These are phyloP conservation scores for Citrus inodora DNA, from an alignment of 345 rosid species.

Conservation along the genomic window DNA sequence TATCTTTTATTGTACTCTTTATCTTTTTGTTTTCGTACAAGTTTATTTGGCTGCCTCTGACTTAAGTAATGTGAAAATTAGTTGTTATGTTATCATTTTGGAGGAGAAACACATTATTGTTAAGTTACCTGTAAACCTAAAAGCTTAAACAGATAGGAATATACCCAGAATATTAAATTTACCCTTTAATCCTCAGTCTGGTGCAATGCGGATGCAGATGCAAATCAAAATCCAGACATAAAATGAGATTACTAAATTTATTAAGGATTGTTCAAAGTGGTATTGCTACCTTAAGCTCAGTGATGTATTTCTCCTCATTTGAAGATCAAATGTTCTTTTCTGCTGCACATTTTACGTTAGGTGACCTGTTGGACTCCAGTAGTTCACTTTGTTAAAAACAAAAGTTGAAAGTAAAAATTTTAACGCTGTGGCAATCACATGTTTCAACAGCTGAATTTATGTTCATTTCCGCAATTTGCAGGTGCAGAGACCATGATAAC, in stretches of 20 bases:
- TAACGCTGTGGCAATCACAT: neutral
- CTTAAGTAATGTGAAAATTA: neutral
- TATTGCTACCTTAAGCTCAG: neutral
- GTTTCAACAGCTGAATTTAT: too few relatives aligned
- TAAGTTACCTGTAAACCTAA: neutral
- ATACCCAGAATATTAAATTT: neutral
- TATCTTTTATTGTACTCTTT: neutral
- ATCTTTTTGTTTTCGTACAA: neutral
- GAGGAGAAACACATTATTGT: neutral
- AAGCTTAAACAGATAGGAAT: neutral
- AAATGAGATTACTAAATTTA: neutral
- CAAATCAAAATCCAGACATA: neutral
- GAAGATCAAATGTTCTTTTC: neutral
- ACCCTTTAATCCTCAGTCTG: neutral
- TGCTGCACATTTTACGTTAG: neutral
- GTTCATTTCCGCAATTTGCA: slow-evolving; percentile 18
- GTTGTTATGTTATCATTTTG: neutral
- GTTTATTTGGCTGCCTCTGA: neutral
- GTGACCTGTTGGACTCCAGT: neutral
- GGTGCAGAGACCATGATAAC: slow-evolving; percentile 36
- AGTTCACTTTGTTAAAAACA: neutral
- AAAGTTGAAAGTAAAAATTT: neutral
- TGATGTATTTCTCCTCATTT: neutral
- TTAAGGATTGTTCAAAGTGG: neutral
- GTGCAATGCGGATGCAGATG: neutral